Base-by-base conservation (phyloP, 192 early-diverging fungal species). In the Backusella mclennaniae region DNA sequence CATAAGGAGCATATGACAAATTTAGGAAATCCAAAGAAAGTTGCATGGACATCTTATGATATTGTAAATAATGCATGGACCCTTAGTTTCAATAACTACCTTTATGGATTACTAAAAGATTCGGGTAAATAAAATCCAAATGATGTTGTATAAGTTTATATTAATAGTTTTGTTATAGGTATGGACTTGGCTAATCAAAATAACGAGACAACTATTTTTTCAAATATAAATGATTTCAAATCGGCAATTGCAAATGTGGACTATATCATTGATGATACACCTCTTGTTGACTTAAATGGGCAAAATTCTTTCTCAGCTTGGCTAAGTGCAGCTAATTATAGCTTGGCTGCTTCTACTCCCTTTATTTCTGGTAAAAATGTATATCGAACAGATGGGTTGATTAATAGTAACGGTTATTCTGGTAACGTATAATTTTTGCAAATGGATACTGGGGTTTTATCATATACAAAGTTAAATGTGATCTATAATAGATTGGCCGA, bases 211-310 rank as follows among this genome's bases (percentile, higher is more conserved):
- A 71, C 70, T 5, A 17, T 31, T 26, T 71, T 71, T 33, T 29
- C 41, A 6, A 49, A 71, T 19, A 44, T 15, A 46, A 44, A 53
- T 6, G 56, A 38, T 17, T 74, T 74, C 23, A 56, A 74, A 6
- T 26, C 33, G 11, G 73, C 56, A 17, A 29, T 74, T 26, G 9
- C n/a, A 6, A 66, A 26, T 15, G 73, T 39, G 19, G 73, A 74
- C 39, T 74, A 49, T 31, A 56, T 74, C 6, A 66, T 74, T 39
- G 73, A 74, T 63, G 56, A 66, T 63, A 74, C 73, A 15, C 36
- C 35, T n/a, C 35, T 44, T 39, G 73, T 8, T 5, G 42, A 66
- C 15, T 74, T 74, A 11, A 74, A 74, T 11, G 52, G 59, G 15
- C 41, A 38, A 26, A n/a, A 46, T 6, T 56, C 73, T 17, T 74